Evolutionary conservation across 257 asterid species (phyloP).

Genomic region (Fraxinus cuspidata): DNA sequence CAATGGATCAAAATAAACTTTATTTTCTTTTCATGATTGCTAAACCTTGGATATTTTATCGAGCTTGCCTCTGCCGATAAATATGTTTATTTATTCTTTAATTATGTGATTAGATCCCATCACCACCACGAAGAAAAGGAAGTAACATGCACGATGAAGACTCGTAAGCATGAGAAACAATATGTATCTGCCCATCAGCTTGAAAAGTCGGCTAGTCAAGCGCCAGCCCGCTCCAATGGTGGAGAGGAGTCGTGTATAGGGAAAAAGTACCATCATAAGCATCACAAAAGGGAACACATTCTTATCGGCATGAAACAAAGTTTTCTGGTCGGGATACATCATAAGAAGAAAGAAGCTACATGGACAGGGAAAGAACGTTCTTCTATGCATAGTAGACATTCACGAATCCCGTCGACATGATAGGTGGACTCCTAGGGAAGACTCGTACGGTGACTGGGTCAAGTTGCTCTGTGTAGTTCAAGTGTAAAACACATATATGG

Average conservation of each 20-base stretch:
- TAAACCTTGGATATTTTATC: neutral
- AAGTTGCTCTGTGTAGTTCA: neutral
- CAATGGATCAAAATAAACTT: neutral
- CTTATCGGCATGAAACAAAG: slow-evolving; percentile 38
- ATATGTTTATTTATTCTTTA: neutral
- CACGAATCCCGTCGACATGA: slow-evolving; percentile 33
- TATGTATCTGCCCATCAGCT: slow-evolving; percentile 26
- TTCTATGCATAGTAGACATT: slow-evolving; percentile 27
- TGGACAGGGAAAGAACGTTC: slow-evolving; percentile 36
- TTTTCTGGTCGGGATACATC: slow-evolving; percentile 34
- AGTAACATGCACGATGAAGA: slow-evolving; percentile 41
- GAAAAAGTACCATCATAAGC: slow-evolving; percentile 36
- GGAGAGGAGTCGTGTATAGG: slow-evolving; percentile 36
- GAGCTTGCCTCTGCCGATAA: neutral
- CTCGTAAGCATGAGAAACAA: slow-evolving; percentile 40
- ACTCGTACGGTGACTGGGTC: slow-evolving; percentile 21
- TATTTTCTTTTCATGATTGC: neutral
- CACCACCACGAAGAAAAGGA: slow-evolving; percentile 77
- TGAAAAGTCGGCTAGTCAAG: slow-evolving; percentile 46
- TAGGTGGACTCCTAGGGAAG: slow-evolving; percentile 41
- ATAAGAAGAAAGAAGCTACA: slow-evolving; percentile 33
- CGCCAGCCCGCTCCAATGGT: slow-evolving; percentile 34
- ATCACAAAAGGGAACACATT: slow-evolving; percentile 35
- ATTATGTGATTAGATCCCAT: slow-evolving; percentile 52
- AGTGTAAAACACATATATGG: no score